Percentiles rank a stretch among this genome's conserved stretches.
Evolutionary conservation across 331 rosid species (phyloP).

Genomic region (Dryas integrifolia): DNA sequence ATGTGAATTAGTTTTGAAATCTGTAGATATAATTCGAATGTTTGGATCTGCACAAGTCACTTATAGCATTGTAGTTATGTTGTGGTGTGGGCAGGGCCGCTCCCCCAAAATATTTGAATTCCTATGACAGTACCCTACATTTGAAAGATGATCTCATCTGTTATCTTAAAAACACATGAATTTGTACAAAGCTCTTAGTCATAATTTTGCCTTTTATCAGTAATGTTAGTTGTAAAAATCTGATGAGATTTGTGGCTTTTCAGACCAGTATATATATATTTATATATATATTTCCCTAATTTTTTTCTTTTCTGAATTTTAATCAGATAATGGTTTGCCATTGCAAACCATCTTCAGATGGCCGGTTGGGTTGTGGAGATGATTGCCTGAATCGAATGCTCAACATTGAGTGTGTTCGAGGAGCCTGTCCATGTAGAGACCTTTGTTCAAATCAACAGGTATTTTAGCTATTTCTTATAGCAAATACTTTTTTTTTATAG

Average conservation of each 20-base stretch:
- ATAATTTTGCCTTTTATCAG: constrained; percentile 10
- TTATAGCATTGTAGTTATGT: too few species aligned
- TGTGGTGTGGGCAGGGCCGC: neutral
- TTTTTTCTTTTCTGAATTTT: constrained; percentile 21
- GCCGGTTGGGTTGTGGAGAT: constrained; percentile 81
- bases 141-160: constrained; percentile 1
- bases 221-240: constrained; percentile 6
- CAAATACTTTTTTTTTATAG: neutral
- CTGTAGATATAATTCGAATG: too few species aligned
- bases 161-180: neutral
- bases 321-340: constrained; percentile 93
- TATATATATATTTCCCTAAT: constrained; percentile 7
- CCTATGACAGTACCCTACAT: neutral
- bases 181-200: neutral
- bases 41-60: too few species aligned
- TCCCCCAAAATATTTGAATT: neutral
- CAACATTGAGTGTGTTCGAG: constrained; percentile 82
- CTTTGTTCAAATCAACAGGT: constrained; percentile 96
- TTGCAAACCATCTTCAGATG: constrained; percentile 62
- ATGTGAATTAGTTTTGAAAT: too few species aligned
- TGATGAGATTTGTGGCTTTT: constrained; percentile 19
- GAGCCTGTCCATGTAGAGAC: constrained; percentile 93
- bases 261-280: neutral
- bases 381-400: constrained; percentile 94
- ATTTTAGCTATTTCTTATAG: constrained; percentile 22